Base-by-base conservation (phyloP, 352 stramenopile species). In the Blastocystis hominis region DNA sequence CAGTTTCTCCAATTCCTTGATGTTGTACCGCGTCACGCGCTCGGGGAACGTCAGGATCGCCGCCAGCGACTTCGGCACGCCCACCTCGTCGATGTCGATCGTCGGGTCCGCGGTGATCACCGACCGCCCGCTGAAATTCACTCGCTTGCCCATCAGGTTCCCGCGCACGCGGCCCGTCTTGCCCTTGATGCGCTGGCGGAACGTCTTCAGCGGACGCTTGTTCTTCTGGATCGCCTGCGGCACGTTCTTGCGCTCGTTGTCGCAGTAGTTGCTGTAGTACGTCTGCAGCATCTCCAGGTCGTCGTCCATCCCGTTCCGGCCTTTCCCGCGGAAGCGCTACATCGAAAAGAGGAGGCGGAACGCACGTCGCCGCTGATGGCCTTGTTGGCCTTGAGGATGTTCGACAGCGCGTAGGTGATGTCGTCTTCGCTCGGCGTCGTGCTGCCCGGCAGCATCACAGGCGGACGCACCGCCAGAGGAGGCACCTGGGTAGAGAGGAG, bases 141-240 rank as follows among this genome's bases (percentile, higher is more conserved):
- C 96, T 91, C 97, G 96, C 91, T 99, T 99, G 75, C 97, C 97
- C 96, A 99, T 99, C 46, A 99, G 90, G 89, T 99, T 99, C 86
- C 96, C 96, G 89, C 97, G 94, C 88, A 99, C 97, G 80, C 97
- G 94, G 47, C 97, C 97, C 91, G 98, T 95, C 90, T 99, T 99
- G 68, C 94, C 94, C 72, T 84, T 84, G 40, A 99, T 89, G 64
- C 97, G 92, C 90, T 98, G 94, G 15, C 95, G 91, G 86, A 98
- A 91, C 15, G 96, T 98, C 91, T 99, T 99, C 36, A 99, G 91
- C 30, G 96, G 96, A 81, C 97, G 97, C 40, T 96, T 97, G 40
- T 93, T 97, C 34, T 95, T 94, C 89, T 99, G 96, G 40, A 95
- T 97, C 34, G 97, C 94, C 90, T 98, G 95, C 30, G 95, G 95